Percentiles rank a stretch among this genome's conserved stretches.
phyloP scores from a whole-genome alignment of 805 yeast species.

The Kluyveromyces aestuarii region DNA sequence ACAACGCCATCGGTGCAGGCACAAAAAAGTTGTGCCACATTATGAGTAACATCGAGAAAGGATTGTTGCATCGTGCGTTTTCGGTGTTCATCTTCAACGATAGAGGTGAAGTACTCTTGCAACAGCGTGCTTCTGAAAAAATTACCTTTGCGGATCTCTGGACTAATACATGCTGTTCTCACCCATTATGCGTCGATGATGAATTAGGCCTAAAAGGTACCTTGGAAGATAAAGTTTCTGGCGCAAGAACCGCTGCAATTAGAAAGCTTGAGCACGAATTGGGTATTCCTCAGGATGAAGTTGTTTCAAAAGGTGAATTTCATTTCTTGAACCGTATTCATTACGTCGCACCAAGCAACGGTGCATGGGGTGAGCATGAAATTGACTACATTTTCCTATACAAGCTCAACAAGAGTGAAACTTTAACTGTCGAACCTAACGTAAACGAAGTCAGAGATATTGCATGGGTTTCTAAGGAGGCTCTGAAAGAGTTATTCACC shows the following conservation, averaged over 20 bases:
- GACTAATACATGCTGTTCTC: slow-evolving; percentile 99
- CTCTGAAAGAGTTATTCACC: slow-evolving; percentile 67
- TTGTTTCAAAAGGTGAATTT: slow-evolving; percentile 57
- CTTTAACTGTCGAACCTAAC: slow-evolving; percentile 45
- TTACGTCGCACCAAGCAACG: slow-evolving; percentile 77
- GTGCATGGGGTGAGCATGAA: slow-evolving; percentile 96
- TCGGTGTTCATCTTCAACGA: slow-evolving; percentile 87
- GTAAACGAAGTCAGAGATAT: slow-evolving; percentile 81
- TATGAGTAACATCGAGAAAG: slow-evolving; percentile 77
- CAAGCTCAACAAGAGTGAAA: slow-evolving; percentile 39
- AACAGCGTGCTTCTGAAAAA: slow-evolving; percentile 93
- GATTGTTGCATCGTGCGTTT: slow-evolving; percentile 90
- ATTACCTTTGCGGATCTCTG: slow-evolving; percentile 95
- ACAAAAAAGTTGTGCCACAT: slow-evolving; percentile 86
- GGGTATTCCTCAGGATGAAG: slow-evolving; percentile 57
- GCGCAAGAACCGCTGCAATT: slow-evolving; percentile 82
- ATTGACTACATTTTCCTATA: slow-evolving; percentile 88
- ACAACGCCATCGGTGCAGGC: slow-evolving; percentile 84
- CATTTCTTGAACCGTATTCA: slow-evolving; percentile 88
- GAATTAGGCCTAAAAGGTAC: slow-evolving; percentile 58
- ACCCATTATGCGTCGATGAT: slow-evolving; percentile 75
- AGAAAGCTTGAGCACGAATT: slow-evolving; percentile 90
- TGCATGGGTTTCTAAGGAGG: slow-evolving; percentile 60
- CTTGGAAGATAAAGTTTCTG: slow-evolving; percentile 55
- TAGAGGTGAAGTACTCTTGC: slow-evolving; percentile 68